phyloP scores from a whole-genome alignment of 129 eudicot genomes.

The Escallonia herrerae region DNA sequence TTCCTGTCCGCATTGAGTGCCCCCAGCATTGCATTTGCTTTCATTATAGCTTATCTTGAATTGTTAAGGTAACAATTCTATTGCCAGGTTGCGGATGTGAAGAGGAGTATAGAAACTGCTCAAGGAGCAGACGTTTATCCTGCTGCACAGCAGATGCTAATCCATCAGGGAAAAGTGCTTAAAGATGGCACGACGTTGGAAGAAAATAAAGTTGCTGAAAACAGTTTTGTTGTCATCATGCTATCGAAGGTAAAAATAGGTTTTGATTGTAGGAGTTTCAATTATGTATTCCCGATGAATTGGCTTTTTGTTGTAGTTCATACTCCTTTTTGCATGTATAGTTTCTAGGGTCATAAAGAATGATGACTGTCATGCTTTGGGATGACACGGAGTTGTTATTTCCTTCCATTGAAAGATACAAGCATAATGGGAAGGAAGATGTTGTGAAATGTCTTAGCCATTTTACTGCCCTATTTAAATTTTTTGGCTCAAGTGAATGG shows the following conservation, averaged over 20 bases:
- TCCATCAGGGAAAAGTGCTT: conserved; percentile 87
- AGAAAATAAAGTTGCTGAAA: conserved; percentile 80
- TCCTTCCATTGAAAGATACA: no score
- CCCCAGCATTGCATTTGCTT: background rate
- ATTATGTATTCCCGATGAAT: background rate
- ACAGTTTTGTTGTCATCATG: conserved; percentile 77
- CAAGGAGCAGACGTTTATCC: conserved; percentile 79
- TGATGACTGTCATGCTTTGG: no score
- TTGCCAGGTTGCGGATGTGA: conserved; percentile 39
- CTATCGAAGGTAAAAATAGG: conserved; percentile 54
- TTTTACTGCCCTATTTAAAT: no score
- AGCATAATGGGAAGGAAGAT: no score
- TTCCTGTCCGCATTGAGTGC: background rate
- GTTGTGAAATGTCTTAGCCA: no score
- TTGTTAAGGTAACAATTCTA: background rate
- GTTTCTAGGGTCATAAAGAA: no score
- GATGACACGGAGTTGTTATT: no score
- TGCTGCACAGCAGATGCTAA: conserved; percentile 77
- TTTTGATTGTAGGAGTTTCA: no score
- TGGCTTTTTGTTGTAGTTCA: no score
- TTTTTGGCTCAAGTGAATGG: no score
- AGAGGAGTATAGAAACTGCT: conserved; percentile 65
- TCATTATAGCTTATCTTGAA: no score
- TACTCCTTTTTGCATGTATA: no score
- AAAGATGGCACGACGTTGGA: conserved; percentile 78